phyloP scores from a whole-genome alignment of 148 eudicot species.

The Vaccinium myrtillus region DNA sequence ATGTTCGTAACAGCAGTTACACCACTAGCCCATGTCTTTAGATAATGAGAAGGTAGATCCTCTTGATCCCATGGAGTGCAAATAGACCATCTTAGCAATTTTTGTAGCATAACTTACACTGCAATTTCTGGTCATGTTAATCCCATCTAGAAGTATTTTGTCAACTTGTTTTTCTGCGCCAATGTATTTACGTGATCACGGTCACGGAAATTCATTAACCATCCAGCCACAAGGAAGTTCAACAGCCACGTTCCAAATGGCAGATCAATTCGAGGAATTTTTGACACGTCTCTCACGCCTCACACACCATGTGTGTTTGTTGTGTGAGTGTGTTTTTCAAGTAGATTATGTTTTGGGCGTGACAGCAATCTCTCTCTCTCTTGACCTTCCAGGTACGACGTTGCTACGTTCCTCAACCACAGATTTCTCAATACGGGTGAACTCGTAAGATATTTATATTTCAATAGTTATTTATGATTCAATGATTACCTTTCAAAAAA shows the following conservation, averaged over 20 bases:
- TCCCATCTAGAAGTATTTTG: too few relatives aligned
- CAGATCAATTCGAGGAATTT: background rate
- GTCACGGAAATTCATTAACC: background rate
- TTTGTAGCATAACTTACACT: background rate
- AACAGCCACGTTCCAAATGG: background rate
- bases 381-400: constrained; percentile 74
- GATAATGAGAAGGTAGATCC: too few relatives aligned
- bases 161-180: background rate
- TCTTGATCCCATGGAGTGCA: too few relatives aligned
- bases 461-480: background rate
- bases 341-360: background rate
- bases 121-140: too few relatives aligned
- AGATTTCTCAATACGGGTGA: constrained; percentile 57
- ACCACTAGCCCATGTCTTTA: too few relatives aligned
- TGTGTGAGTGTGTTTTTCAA: background rate
- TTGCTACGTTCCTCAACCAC: constrained; percentile 66
- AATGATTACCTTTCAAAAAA: background rate
- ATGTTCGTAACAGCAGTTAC: background rate
- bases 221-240: background rate
- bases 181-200: background rate
- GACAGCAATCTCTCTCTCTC: background rate
- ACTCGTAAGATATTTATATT: constrained; percentile 55
- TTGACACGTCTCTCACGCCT: background rate
- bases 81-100: background rate
- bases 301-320: background rate